These are phyloP conservation scores for Guyanaporus albipodus DNA, from an alignment of 768 basidiomycete genomes.

Conservation along the genomic window DNA sequence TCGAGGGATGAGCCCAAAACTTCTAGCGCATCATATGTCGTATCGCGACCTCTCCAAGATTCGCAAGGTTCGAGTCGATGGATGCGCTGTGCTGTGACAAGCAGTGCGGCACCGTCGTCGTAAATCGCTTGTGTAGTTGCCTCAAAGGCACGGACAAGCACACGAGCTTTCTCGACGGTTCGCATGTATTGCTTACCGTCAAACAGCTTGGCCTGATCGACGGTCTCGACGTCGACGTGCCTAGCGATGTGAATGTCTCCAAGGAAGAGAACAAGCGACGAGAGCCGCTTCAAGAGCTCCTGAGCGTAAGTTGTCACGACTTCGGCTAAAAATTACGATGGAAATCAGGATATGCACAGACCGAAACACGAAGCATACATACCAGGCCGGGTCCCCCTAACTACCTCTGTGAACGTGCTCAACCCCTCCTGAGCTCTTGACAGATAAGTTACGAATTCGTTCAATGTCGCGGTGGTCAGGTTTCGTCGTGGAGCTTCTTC, in stretches of 20 bases:
- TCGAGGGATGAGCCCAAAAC: constrained; percentile 29
- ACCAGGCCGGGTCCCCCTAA: constrained; percentile 23
- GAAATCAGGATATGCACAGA: constrained; percentile 1
- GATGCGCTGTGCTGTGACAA: constrained; percentile 37
- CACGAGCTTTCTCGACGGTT: constrained; percentile 43
- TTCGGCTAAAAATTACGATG: constrained; percentile 12
- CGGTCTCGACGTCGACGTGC: constrained; percentile 48
- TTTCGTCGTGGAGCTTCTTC: constrained; percentile 29
- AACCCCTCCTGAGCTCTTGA: constrained; percentile 30
- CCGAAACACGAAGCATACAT: neutral
- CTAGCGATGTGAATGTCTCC: constrained; percentile 50
- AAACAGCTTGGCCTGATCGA: constrained; percentile 28
- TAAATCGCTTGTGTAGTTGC: constrained; percentile 46
- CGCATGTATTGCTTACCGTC: constrained; percentile 38
- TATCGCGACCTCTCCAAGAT: constrained; percentile 19
- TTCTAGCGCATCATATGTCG: constrained; percentile 28
- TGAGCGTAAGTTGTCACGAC: constrained; percentile 29
- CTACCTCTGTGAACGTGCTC: constrained; percentile 14
- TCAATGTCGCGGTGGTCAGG: constrained; percentile 29
- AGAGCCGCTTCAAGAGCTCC: constrained; percentile 36
- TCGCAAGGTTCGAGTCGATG: constrained; percentile 26
- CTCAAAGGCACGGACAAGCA: constrained; percentile 47
- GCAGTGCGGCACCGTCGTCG: constrained; percentile 42
- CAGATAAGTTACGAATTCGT: constrained; percentile 29
- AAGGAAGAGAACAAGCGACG: constrained; percentile 38